phyloP scores from a whole-genome alignment of 495 filamentous ascomycete species.

The Hypoxylon trugodes region DNA sequence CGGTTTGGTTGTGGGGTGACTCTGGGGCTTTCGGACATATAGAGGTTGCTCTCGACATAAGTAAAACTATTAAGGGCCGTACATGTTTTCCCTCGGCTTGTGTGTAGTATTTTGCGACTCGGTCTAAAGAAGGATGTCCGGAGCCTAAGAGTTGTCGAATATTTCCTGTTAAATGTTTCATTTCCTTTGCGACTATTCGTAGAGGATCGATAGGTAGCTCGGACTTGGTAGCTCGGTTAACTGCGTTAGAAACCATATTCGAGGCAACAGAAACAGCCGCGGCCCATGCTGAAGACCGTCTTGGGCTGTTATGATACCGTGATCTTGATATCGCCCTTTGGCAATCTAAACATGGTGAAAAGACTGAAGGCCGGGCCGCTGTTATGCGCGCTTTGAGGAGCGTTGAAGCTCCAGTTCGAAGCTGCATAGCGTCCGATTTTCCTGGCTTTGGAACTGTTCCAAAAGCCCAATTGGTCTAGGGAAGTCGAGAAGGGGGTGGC shows the following conservation, averaged over 20 bases:
- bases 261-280: slow-evolving; percentile 80
- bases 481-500: slow-evolving; percentile 17
- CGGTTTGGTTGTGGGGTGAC: slow-evolving; percentile 43
- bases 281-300: slow-evolving; percentile 54
- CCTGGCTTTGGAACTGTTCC: slow-evolving; percentile 25
- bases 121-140: slow-evolving; percentile 91
- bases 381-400: slow-evolving; percentile 42
- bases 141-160: slow-evolving; percentile 88
- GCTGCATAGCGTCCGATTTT: slow-evolving; percentile 49
- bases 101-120: slow-evolving; percentile 98
- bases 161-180: slow-evolving; percentile 91
- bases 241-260: slow-evolving; percentile 74
- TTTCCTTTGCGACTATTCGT: slow-evolving; percentile 88
- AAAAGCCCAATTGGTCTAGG: slow-evolving; percentile 39
- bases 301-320: slow-evolving; percentile 51
- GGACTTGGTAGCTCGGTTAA: slow-evolving; percentile 62
- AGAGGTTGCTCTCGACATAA: slow-evolving; percentile 94
- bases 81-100: slow-evolving; percentile 95
- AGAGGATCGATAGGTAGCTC: slow-evolving; percentile 77
- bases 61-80: slow-evolving; percentile 88
- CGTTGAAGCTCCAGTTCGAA: slow-evolving; percentile 50
- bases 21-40: slow-evolving; percentile 71
- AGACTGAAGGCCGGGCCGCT: slow-evolving; percentile 30
- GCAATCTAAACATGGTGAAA: slow-evolving; percentile 49
- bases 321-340: slow-evolving; percentile 45